These are phyloP conservation scores for Solanum piurae DNA, from an alignment of 257 asterid genomes.

Conservation along the genomic window DNA sequence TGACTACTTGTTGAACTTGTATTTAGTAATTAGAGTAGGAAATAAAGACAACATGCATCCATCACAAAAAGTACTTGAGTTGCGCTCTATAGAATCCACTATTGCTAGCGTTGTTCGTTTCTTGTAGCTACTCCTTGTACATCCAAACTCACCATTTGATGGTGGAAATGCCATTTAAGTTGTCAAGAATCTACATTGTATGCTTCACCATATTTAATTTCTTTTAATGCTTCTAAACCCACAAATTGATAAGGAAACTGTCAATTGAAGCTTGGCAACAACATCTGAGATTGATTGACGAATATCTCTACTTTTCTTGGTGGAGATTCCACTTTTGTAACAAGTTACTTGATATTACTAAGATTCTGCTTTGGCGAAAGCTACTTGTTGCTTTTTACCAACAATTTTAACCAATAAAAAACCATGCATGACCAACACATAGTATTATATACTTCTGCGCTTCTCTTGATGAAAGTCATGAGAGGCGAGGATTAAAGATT, in stretches of 20 bases:
- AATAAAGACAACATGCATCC: neutral
- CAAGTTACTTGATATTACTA: neutral
- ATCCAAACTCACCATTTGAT: neutral
- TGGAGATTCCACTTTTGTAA: neutral
- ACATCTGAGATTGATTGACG: neutral
- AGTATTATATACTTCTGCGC: neutral
- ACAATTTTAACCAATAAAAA: neutral
- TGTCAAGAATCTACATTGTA: neutral
- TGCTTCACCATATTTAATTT: neutral
- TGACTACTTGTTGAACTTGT: neutral
- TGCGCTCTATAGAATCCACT: neutral
- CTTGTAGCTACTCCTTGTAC: neutral
- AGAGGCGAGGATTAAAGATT: neutral
- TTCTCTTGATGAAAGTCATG: neutral
- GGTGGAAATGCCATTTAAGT: neutral
- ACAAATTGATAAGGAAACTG: neutral
- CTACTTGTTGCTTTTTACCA: neutral
- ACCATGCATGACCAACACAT: neutral
- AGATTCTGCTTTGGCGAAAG: neutral
- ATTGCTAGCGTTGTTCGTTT: neutral
- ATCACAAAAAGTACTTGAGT: neutral
- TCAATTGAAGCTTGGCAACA: neutral
- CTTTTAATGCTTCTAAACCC: neutral
- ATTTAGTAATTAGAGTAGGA: neutral
- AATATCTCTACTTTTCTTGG: neutral